Evolutionary conservation across 345 rosid species (phyloP).

Genomic region (Melaleuca quinquenervia): DNA sequence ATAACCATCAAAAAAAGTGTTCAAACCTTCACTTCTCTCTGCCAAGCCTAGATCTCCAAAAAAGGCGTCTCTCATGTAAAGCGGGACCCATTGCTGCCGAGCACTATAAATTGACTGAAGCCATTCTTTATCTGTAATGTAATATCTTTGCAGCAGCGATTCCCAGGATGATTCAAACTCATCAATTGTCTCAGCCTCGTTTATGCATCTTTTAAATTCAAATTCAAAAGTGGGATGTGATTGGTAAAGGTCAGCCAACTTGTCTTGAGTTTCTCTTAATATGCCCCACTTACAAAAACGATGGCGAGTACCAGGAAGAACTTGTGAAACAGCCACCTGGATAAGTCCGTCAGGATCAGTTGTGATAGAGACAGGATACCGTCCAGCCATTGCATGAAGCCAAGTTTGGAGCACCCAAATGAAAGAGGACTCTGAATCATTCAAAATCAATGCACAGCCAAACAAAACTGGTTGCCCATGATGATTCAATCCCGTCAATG

Average conservation of each 20-base stretch:
- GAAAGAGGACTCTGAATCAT: slow-evolving; percentile 56
- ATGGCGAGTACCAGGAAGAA: slow-evolving; percentile 42
- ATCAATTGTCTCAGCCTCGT: slow-evolving; percentile 29
- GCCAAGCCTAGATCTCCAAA: slow-evolving; percentile 41
- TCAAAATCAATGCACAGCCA: slow-evolving; percentile 54
- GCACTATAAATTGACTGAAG: slow-evolving; percentile 46
- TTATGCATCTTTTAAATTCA: slow-evolving; percentile 54
- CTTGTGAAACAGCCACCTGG: slow-evolving; percentile 46
- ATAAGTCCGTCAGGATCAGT: slow-evolving; percentile 51
- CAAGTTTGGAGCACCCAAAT: slow-evolving; percentile 65
- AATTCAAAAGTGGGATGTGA: slow-evolving; percentile 52
- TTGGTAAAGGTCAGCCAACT: slow-evolving; percentile 41
- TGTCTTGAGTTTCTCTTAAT: slow-evolving; percentile 49
- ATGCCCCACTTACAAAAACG: slow-evolving; percentile 46
- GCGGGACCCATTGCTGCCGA: slow-evolving; percentile 74
- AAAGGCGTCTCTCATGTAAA: slow-evolving; percentile 43
- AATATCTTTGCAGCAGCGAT: slow-evolving; percentile 36
- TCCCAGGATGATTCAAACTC: slow-evolving; percentile 72
- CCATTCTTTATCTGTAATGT: slow-evolving; percentile 53
- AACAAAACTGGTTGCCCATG: slow-evolving; percentile 69
- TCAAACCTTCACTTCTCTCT: slow-evolving; percentile 21
- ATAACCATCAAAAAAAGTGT: slow-evolving; percentile 47
- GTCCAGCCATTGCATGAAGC: slow-evolving; percentile 65
- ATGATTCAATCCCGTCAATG: slow-evolving; percentile 65
- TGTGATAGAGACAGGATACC: slow-evolving; percentile 54